phyloP scores from a whole-genome alignment of 495 filamentous ascomycete species.

The Penicillium mononematosum region DNA sequence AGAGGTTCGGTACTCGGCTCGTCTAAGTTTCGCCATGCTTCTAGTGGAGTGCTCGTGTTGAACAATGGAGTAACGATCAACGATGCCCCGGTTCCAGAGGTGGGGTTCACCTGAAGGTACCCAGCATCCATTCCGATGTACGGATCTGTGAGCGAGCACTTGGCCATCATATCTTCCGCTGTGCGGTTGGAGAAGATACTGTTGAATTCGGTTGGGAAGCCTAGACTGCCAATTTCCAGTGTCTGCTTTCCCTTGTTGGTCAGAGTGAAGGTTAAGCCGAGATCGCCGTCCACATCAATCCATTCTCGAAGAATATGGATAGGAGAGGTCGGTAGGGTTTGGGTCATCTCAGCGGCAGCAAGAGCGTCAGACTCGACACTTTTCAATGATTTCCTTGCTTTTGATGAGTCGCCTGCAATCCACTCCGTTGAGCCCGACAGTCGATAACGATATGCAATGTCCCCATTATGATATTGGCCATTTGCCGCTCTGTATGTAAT shows the following conservation, averaged over 20 bases:
- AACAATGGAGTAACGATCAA: background rate
- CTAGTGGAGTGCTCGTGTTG: background rate
- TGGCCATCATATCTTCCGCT: conserved; percentile 37
- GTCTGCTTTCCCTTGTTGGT: conserved; percentile 35
- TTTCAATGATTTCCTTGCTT: conserved; percentile 30
- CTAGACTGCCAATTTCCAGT: conserved; percentile 51
- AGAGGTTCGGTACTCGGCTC: conserved; percentile 20
- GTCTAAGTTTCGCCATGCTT: background rate
- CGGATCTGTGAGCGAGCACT: conserved; percentile 36
- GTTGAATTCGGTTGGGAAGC: conserved; percentile 55
- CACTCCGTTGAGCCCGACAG: background rate
- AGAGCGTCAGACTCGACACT: conserved; percentile 21
- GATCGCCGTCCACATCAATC: background rate
- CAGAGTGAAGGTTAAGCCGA: conserved; percentile 39
- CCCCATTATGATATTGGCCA: background rate
- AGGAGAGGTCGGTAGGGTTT: conserved; percentile 28
- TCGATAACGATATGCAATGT: background rate
- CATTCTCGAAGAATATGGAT: background rate
- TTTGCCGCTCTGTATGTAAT: conserved; percentile 17
- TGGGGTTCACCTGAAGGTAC: background rate
- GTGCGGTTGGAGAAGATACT: conserved; percentile 54
- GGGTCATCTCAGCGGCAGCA: conserved; percentile 32
- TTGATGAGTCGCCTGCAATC: conserved; percentile 36
- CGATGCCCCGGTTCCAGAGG: background rate
- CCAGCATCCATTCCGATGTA: background rate